Evolutionary conservation across 129 eudicot species (phyloP), one percentile per base, ranked within the genome.

Genomic region (Kitagawia praeruptora): DNA sequence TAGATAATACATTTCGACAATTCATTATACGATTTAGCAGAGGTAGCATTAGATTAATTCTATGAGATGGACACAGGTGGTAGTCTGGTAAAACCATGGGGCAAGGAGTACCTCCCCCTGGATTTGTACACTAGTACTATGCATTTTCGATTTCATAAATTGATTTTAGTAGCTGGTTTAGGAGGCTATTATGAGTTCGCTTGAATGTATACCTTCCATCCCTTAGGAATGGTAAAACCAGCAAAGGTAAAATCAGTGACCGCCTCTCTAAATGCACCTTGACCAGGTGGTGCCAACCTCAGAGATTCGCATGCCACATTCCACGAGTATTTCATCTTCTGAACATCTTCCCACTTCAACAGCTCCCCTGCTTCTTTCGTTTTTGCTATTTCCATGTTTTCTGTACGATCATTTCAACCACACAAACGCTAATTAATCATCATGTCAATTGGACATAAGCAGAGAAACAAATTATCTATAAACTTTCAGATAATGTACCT

Each of bases 401-500:
- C 79, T 76, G 48, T 28, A 27, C 75, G 2, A 2, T 61, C 3
- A 61, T 61, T 61, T n/a, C 25, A 61, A 3, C 15, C 34, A 61
- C 34, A 61, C 37, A 61, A 5, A 61, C 6, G 14, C 6, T n/a
- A 1, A 61, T 61, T n/a, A 61, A 61, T 61, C 15, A 61, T 25
- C 34, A n/a, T 61, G 37, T 5, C 6, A 3, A 61, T 23, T 2
- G 69, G 15, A 9, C 34, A 61, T 9, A n/a, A n/a, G 34, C 34
- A 61, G 34, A 61, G 13, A 2, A 61, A 10, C 0, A 9, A 9
- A 61, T 61, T 0, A 39, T 11, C 1, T 12, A 2, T 23, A 21
- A 16, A 9, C 14, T 4, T 6, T 71, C 8, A 71, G 18, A 28
- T 10, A 21, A n/a, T 23, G 39, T 84, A 87, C 90, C 90, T 81